Conservation (phyloP, 306 rosid species). For the Lagenaria siceraria region DNA sequence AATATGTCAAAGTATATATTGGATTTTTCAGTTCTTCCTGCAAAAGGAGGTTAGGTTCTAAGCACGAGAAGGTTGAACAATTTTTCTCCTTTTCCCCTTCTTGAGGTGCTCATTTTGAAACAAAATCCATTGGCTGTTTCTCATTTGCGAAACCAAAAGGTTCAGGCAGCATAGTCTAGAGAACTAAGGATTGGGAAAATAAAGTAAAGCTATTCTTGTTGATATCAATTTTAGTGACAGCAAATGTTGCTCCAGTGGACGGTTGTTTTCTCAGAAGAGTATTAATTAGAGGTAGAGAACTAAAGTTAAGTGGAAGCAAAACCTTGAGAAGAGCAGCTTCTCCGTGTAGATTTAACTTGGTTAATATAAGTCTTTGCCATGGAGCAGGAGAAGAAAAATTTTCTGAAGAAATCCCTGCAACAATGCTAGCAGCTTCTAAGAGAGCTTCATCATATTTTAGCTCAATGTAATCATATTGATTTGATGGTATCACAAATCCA, state of each 20-base stretch:
- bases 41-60: neutral
- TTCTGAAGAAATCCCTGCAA: conserved; percentile 73
- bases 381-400: conserved; percentile 61
- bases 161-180: neutral
- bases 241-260: neutral
- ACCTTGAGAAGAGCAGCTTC: conserved; percentile 79
- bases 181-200: neutral
- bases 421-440: conserved; percentile 84
- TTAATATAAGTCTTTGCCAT: conserved; percentile 60
- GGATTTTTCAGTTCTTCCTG: neutral
- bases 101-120: neutral
- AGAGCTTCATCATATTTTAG: conserved; percentile 78
- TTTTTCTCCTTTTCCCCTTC: neutral
- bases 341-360: conserved; percentile 63
- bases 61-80: neutral
- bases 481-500: conserved; percentile 74
- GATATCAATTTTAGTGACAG: neutral
- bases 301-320: conserved; percentile 1
- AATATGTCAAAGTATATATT: neutral
- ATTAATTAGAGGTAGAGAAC: neutral
- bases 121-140: neutral
- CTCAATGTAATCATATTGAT: conserved; percentile 71
- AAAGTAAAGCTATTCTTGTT: neutral
- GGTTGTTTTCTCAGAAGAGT: neutral
- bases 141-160: neutral